phyloP scores from a whole-genome alignment of 2,329 filamentous ascomycete genomes.

The Polytolypa hystricis region DNA sequence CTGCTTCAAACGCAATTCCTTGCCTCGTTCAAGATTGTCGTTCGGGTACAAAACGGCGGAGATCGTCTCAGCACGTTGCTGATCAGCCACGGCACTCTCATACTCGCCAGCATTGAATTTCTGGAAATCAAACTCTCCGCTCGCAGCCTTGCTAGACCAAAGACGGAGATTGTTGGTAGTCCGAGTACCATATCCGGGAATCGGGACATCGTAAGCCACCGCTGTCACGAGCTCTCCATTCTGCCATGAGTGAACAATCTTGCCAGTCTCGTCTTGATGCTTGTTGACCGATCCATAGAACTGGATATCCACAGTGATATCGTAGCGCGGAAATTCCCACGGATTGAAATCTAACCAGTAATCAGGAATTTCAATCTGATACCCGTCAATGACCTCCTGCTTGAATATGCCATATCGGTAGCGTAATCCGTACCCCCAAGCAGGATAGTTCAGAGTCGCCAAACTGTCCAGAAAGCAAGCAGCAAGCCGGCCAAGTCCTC shows the following conservation, averaged over 20 bases:
- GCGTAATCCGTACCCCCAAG: conserved; percentile 92
- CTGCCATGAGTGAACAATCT: conserved; percentile 67
- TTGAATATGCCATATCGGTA: conserved; percentile 99
- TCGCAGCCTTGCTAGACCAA: conserved; percentile 95
- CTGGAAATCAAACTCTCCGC: conserved; percentile 97
- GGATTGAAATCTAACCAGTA: conserved; percentile 99
- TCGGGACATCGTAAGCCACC: conserved; percentile 83
- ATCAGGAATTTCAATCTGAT: conserved; percentile 95
- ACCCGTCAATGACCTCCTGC: conserved; percentile 96
- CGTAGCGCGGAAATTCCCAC: conserved; percentile 94
- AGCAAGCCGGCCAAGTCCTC: conserved; percentile 84
- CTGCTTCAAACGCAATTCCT: conserved; percentile 95
- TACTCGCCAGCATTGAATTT: conserved; percentile 99
- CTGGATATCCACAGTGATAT: conserved; percentile 92
- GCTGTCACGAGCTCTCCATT: conserved; percentile 87
- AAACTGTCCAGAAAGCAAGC: conserved; percentile 96
- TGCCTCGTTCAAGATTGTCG: conserved; percentile 90
- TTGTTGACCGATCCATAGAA: conserved; percentile 84
- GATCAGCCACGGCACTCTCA: conserved; percentile 93
- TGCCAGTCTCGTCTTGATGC: conserved; percentile 62
- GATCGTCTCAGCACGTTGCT: conserved; percentile 97
- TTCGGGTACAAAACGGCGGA: conserved; percentile 96
- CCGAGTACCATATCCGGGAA: conserved; percentile 79
- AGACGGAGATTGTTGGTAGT: conserved; percentile 94
- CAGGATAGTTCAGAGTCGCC: conserved; percentile 86